Evolutionary conservation across 1,139 yeast species (phyloP), one percentile per base, ranked within the genome.

Genomic region (Magnusiomyces ingens): DNA sequence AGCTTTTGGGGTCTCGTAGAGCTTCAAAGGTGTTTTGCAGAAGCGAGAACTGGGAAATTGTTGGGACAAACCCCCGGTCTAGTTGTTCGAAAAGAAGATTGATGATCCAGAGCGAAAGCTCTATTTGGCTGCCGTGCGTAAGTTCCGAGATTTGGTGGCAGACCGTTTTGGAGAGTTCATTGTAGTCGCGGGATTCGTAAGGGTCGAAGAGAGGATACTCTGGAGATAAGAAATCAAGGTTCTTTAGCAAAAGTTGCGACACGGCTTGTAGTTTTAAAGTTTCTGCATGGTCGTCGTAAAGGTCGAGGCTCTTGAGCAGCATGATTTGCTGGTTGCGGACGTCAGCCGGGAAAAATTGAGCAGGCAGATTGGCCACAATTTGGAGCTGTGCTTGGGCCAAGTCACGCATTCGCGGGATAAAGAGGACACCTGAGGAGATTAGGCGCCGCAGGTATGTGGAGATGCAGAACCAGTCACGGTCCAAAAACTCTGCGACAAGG

Each of bases 381-480:
- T 84, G 89, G 17, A 73, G 69, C 42, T 70, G 67, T 12, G 73
- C 76, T 58, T 64, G 68, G 58, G 38, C 48, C 3, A 50, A 43
- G 18, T 57, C 55, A 21, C 58, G 54, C 17, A 62, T 54, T 21
- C 66, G 56, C 3, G 59, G 61, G 26, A 65, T 60, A 65, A 85
- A 88, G 51, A 89, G 78, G 0, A 87, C 74, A 3, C 96, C 97
- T 1, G 94, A 84, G 3, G 96, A 89, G 51, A 90, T 89, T 40
- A 89, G 71, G 59, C 84, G 80, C 62, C 96, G 72, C 55, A 89
- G 73, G 62, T 89, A 90, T 0, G 87, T 78, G 0, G 91, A 82
- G 1, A 85, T 77, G 1, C 80, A 71, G 36, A 84, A 75, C 26
- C 83, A 66, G 48, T 78, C 64, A 17, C 56, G 76, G 49, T 78